Conservation (phyloP, 202 grass and related monocot genomes). For the Setaria viridis region DNA sequence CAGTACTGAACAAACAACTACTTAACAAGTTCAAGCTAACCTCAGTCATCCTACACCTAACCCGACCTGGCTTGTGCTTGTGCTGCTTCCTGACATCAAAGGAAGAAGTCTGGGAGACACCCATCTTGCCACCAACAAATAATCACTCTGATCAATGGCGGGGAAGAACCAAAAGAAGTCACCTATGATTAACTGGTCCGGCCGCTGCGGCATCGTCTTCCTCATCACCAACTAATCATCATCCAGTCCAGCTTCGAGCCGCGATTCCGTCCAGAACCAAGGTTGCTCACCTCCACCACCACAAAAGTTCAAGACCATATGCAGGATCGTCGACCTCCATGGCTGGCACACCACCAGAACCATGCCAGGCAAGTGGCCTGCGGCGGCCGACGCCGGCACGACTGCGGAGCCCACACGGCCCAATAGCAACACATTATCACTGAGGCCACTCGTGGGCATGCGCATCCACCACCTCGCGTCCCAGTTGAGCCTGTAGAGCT, state of each 20-base stretch:
- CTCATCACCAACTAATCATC: slow-evolving; percentile 31
- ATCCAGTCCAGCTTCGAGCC: slow-evolving; percentile 6
- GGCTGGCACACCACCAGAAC: slow-evolving; percentile 47
- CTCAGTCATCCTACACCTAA: neutral
- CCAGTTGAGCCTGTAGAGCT: slow-evolving; percentile 50
- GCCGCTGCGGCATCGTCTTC: slow-evolving; percentile 48
- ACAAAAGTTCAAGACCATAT: neutral
- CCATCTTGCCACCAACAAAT: neutral
- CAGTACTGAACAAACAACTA: neutral
- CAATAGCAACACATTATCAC: slow-evolving; percentile 46
- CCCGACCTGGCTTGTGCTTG: neutral
- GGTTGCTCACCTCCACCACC: neutral
- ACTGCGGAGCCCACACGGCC: slow-evolving; percentile 51
- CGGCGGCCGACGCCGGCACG: slow-evolving; percentile 40
- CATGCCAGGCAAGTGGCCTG: slow-evolving; percentile 29
- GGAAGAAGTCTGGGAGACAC: neutral
- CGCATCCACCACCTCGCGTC: slow-evolving; percentile 27
- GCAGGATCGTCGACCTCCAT: slow-evolving; percentile 1
- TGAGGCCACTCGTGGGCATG: neutral
- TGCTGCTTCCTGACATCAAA: neutral
- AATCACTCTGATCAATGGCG: slow-evolving; percentile 36
- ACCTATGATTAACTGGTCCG: slow-evolving; percentile 20
- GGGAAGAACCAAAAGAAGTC: slow-evolving; percentile 69
- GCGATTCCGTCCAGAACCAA: slow-evolving; percentile 58
- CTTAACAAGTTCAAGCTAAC: neutral